Evolutionary conservation across 1,284 basidiomycete species (phyloP).

Genomic region (Pseudozyma tsukubaensis): DNA sequence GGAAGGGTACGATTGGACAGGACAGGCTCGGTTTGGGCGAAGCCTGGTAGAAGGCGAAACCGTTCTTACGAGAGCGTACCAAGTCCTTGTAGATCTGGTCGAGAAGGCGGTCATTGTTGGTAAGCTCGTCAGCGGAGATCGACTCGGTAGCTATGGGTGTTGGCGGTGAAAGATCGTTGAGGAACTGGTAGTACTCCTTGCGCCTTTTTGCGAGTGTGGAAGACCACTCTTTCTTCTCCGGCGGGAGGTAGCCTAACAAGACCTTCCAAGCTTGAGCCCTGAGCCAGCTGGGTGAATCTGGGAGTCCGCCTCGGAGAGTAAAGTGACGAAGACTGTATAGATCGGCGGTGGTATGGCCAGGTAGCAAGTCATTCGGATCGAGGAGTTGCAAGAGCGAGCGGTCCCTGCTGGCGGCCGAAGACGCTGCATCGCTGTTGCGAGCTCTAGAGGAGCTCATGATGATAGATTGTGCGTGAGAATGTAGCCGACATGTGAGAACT

Average conservation of each 20-base stretch:
- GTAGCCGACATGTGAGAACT: slow-evolving; percentile 17
- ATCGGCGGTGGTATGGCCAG: slow-evolving; percentile 58
- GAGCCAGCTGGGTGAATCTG: slow-evolving; percentile 57
- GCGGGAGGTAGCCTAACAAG: slow-evolving; percentile 60
- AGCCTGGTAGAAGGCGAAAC: slow-evolving; percentile 61
- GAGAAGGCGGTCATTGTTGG: slow-evolving; percentile 53
- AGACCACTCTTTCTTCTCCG: slow-evolving; percentile 62
- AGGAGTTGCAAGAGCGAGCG: slow-evolving; percentile 53
- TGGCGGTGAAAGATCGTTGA: slow-evolving; percentile 53
- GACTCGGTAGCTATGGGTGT: not conserved
- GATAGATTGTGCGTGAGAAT: not conserved
- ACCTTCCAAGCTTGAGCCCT: slow-evolving; percentile 66
- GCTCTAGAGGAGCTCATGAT: slow-evolving; percentile 38
- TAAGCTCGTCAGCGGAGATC: slow-evolving; percentile 11
- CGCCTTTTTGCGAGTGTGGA: slow-evolving; percentile 48
- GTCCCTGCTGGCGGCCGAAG: slow-evolving; percentile 21
- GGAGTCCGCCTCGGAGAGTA: slow-evolving; percentile 49
- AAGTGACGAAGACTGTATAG: slow-evolving; percentile 61
- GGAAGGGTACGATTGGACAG: slow-evolving; percentile 43
- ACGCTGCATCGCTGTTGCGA: slow-evolving; percentile 18
- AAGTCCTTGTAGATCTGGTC: slow-evolving; percentile 66
- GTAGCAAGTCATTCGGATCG: slow-evolving; percentile 56
- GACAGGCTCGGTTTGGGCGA: slow-evolving; percentile 29
- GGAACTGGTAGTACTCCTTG: slow-evolving; percentile 61
- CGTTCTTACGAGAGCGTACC: slow-evolving; percentile 55